Percentiles rank a stretch among this genome's conserved stretches.
These are phyloP conservation scores for Fusarium kyushuense DNA, from an alignment of 2,329 filamentous ascomycete genomes.

Conservation along the genomic window DNA sequence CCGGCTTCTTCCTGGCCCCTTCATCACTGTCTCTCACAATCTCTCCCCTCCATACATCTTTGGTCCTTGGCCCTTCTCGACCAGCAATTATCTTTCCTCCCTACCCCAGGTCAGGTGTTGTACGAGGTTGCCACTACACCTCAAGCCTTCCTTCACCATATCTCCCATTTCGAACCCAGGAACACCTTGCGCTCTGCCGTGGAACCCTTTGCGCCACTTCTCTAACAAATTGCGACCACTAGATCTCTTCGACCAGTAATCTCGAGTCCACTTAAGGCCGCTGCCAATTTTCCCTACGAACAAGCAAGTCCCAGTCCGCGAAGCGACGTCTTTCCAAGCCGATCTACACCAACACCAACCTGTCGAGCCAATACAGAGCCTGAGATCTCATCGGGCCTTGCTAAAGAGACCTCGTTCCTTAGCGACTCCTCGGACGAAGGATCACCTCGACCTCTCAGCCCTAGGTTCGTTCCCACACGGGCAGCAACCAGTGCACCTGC, in stretches of 20 bases:
- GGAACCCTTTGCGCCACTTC: constrained; percentile 38
- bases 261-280: constrained; percentile 64
- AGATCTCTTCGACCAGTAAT: constrained; percentile 63
- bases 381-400: constrained; percentile 21
- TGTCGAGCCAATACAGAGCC: constrained; percentile 34
- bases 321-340: constrained; percentile 38
- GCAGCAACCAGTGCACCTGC: constrained; percentile 8
- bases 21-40: constrained; percentile 44
- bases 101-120: constrained; percentile 37
- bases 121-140: constrained; percentile 44
- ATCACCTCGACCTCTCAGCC: constrained; percentile 49
- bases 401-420: constrained; percentile 51
- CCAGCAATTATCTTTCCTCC: constrained; percentile 29
- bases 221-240: constrained; percentile 37
- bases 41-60: constrained; percentile 41
- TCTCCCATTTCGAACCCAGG: constrained; percentile 31
- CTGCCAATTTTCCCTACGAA: constrained; percentile 57
- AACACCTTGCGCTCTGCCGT: constrained; percentile 44
- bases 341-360: constrained; percentile 47
- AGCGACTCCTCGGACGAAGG: constrained; percentile 54
- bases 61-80: constrained; percentile 27
- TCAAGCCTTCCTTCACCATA: constrained; percentile 41
- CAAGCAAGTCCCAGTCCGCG: constrained; percentile 57
- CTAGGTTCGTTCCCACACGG: constrained; percentile 50
- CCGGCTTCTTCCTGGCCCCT: constrained; percentile 40